Evolutionary conservation across 2,329 filamentous ascomycete genomes (phyloP).

Genomic region (Fusarium caatingaense): DNA sequence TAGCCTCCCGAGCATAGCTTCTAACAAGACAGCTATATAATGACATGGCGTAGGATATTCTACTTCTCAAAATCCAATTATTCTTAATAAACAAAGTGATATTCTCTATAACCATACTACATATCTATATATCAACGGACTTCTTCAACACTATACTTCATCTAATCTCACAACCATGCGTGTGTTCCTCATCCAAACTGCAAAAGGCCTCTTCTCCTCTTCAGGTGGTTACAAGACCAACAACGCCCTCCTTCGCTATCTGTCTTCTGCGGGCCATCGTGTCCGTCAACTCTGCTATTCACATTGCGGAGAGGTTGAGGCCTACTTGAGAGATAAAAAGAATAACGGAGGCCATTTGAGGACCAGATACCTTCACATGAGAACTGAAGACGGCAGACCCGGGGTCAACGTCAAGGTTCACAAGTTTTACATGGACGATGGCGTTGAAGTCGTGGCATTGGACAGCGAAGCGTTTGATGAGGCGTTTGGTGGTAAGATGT

Average conservation of each 20-base stretch:
- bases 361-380: fast-evolving
- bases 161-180: neutral
- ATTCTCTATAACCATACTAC: neutral
- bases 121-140: too few species aligned
- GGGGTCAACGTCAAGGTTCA: neutral
- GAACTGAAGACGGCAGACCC: neutral
- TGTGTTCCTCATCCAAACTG: neutral
- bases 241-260: neutral
- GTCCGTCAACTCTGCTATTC: conserved; percentile 8
- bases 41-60: too few species aligned
- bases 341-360: fast-evolving
- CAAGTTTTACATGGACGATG: neutral
- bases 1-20: neutral
- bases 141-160: too few species aligned
- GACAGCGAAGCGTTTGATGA: neutral
- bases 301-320: neutral
- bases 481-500: neutral
- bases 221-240: conserved; percentile 3
- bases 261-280: neutral
- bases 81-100: neutral
- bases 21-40: neutral
- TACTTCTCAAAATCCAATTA: neutral
- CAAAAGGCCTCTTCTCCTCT: neutral
- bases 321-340: neutral
- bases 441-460: neutral